Evolutionary conservation across 768 basidiomycete genomes (phyloP).

Genomic region (Macrolepiota dolichaula): DNA sequence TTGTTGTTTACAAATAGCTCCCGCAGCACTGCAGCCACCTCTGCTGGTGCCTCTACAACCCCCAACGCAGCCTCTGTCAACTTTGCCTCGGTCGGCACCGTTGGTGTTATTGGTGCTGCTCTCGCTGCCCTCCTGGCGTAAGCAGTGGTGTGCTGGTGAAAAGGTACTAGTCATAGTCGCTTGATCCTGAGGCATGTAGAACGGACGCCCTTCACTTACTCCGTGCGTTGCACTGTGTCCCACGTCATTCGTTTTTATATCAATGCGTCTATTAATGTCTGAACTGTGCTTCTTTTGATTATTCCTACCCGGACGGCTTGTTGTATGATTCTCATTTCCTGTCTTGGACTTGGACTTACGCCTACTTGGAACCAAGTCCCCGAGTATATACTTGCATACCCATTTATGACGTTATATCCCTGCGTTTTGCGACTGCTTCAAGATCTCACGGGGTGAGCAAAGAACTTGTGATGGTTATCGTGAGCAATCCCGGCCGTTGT

Average conservation of each 20-base stretch:
- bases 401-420: constrained; percentile 1
- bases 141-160: constrained; percentile 14
- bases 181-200: not conserved
- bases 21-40: not conserved
- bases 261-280: constrained; percentile 1
- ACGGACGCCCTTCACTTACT: not conserved
- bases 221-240: not conserved
- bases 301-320: not conserved
- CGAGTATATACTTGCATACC: constrained; percentile 9
- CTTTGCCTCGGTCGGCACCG: constrained; percentile 34
- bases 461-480: no score
- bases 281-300: not conserved
- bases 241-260: not conserved
- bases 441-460: not conserved
- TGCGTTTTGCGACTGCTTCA: not conserved
- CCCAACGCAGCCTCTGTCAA: constrained; percentile 29
- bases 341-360: not conserved
- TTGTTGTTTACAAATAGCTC: not conserved
- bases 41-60: constrained; percentile 11
- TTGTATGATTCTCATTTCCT: constrained; percentile 2
- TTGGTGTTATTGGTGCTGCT: constrained; percentile 39
- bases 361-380: not conserved
- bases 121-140: constrained; percentile 40
- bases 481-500: no score
- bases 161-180: not conserved